Base-by-base conservation (phyloP, 306 rosid genomes). In the Glycine soja region DNA sequence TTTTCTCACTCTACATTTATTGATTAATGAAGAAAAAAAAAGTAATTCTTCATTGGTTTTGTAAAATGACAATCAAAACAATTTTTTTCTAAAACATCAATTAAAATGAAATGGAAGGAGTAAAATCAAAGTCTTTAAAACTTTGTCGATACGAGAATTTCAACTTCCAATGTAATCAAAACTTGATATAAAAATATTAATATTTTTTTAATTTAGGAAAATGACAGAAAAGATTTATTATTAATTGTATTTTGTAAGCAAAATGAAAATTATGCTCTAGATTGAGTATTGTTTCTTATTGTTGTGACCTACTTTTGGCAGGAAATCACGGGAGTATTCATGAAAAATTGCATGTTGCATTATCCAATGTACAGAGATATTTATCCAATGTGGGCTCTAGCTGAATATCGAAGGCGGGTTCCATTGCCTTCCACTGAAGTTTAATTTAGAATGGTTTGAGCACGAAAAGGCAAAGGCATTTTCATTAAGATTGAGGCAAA, bases 341-440 rank as follows among this genome's bases (percentile, higher is more conserved):
- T 85, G 87, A 90, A 86, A 84, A 91, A 91, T 36, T 88, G 91
- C 56, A 88, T 92, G 86, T 43, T 90, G 12, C 97, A 93, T 74
- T 93, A 90, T 6, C 89, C 97, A 61, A 87, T 92, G 83, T 88
- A 90, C n/a, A 88, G 97, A 77, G 88, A 88, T 77, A 90, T 88
- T 15, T 93, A 74, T 68, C 97, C 97, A 2, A 9, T 93, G 80
- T 90, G 93, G 94, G 97, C 91, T 66, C 84, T 91, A 1, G 97
- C 90, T 48, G 97, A 93, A 76, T 91, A 93, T 82, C 84, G 97
- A 4, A 87, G 79, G 15, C 82, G 85, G 14, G 87, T 90, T 75
- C 83, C 91, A 1, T 82, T 92, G 84, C 91, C 90, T 57, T 86
- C 90, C 36, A 47, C 36, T 12, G 10, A 7, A 3, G 48, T 73